Evolutionary conservation across 257 asterid genomes (phyloP).

Genomic region (Schizonepeta tenuifolia): DNA sequence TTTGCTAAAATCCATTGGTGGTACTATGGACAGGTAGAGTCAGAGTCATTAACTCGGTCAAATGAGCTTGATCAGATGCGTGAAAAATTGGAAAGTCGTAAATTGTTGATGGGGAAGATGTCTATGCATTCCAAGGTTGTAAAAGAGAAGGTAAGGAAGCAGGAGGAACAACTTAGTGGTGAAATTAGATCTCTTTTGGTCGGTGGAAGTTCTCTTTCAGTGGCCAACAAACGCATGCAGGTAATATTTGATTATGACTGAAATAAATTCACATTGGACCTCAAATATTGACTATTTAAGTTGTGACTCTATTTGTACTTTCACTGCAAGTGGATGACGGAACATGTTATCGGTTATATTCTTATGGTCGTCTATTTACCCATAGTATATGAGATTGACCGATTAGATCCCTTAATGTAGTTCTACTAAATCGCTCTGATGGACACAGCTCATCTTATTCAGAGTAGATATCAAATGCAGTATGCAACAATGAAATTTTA

Average conservation of each 20-base stretch:
- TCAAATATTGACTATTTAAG: conserved; percentile 5
- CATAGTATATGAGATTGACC: background rate
- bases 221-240: conserved; percentile 77
- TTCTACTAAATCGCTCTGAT: background rate
- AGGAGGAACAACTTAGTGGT: conserved; percentile 83
- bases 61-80: conserved; percentile 87
- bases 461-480: background rate
- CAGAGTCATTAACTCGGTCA: conserved; percentile 68
- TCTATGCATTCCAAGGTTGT: conserved; percentile 84
- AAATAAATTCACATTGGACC: conserved; percentile 18
- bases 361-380: conserved; percentile 5
- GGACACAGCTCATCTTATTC: background rate
- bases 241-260: conserved; percentile 42
- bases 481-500: background rate
- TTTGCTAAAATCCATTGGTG: conserved; percentile 38
- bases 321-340: background rate
- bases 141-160: conserved; percentile 80
- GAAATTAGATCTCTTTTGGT: conserved; percentile 76
- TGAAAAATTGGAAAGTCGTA: conserved; percentile 74
- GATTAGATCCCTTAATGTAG: background rate
- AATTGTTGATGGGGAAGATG: conserved; percentile 95
- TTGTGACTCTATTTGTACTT: conserved; percentile 20
- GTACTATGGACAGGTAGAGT: conserved; percentile 61
- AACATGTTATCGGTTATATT: conserved; percentile 17
- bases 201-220: conserved; percentile 89